Evolutionary conservation across 2,329 filamentous ascomycete genomes (phyloP).

Genomic region (Pezicula rhizophila): DNA sequence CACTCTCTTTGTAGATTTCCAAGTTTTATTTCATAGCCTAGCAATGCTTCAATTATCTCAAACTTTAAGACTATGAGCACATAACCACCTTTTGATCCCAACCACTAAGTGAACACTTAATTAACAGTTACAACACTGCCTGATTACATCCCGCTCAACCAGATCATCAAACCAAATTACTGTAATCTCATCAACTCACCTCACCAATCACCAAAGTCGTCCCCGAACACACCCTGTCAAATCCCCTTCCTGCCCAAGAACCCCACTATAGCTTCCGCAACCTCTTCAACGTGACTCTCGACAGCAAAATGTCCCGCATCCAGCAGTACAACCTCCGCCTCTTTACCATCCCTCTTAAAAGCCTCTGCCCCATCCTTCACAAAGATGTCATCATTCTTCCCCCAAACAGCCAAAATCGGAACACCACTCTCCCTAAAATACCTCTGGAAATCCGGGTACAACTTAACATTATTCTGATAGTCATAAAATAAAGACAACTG

Average conservation of each 20-base stretch:
- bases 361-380: conserved; percentile 46
- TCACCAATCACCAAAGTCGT: no score
- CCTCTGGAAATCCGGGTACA: conserved; percentile 50
- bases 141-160: no score
- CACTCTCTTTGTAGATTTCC: no score
- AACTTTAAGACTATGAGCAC: no score
- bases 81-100: no score
- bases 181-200: no score
- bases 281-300: conserved; percentile 15
- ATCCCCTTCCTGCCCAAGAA: conserved; percentile 21
- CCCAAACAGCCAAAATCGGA: conserved; percentile 52
- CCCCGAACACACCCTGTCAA: neutral
- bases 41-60: no score
- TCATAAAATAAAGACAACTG: conserved; percentile 53
- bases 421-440: conserved; percentile 45
- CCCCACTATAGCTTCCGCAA: conserved; percentile 18
- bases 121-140: no score
- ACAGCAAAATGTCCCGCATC: conserved; percentile 52
- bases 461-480: conserved; percentile 46
- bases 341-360: conserved; percentile 41
- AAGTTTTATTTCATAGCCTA: no score
- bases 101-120: no score
- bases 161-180: no score
- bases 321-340: conserved; percentile 42
- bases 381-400: conserved; percentile 49